These are phyloP conservation scores for Iris pallida DNA, from an alignment of 116 monocot species.

Conservation along the genomic window DNA sequence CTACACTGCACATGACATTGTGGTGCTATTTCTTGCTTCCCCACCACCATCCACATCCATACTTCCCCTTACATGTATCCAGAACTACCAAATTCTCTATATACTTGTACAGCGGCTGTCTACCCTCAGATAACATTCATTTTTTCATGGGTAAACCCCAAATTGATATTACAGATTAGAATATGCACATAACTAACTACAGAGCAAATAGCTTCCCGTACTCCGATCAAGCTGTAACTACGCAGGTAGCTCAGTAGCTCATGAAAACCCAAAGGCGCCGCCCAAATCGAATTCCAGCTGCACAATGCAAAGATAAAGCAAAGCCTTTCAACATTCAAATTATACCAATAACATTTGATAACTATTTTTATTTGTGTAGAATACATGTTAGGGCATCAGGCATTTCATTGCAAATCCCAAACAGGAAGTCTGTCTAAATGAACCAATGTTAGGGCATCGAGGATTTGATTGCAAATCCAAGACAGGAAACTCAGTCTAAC, in stretches of 20 bases:
- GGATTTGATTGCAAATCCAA: neutral
- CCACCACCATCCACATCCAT: no score
- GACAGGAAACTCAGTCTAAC: neutral
- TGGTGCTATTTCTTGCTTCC: no score
- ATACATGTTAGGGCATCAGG: neutral
- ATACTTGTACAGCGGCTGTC: no score
- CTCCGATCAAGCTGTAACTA: no score
- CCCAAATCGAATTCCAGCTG: slow-evolving; percentile 10
- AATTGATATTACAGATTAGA: no score
- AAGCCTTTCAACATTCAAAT: neutral
- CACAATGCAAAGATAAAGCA: slow-evolving; percentile 5
- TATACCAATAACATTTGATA: neutral
- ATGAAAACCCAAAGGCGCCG: neutral
- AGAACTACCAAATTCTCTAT: no score
- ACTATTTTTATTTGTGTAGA: neutral
- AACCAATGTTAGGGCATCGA: neutral
- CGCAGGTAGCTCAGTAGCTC: neutral
- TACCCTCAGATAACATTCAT: no score
- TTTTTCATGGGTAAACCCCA: no score
- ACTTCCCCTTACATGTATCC: no score
- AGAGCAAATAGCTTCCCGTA: no score
- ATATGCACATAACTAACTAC: no score
- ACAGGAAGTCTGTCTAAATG: neutral
- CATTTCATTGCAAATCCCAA: neutral
- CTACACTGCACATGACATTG: no score